A percentile compares a stretch with the other conserved stretches of the same genome.
These are phyloP conservation scores for Volvox africanus DNA, from an alignment of 139 green algal species.

Conservation along the genomic window DNA sequence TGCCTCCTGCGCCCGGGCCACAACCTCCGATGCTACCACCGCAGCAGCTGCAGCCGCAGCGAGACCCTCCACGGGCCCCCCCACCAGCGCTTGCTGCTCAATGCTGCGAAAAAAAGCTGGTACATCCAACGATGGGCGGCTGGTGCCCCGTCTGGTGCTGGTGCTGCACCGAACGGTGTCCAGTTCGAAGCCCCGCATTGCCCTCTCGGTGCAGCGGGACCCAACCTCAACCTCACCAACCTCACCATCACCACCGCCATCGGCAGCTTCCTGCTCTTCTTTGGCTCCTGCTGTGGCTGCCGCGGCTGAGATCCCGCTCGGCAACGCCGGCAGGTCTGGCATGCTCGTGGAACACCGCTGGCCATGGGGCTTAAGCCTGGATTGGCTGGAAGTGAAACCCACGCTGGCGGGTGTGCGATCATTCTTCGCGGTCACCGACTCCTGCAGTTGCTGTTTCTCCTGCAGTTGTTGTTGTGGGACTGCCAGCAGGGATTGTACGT, in stretches of 20 bases:
- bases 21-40: background rate
- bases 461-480: background rate
- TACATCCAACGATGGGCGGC: background rate
- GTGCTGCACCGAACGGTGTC: background rate
- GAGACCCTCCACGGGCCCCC: background rate
- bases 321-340: too few species aligned
- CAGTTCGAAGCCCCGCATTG: background rate
- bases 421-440: too few species aligned
- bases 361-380: too few species aligned
- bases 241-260: background rate
- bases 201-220: too few species aligned
- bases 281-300: too few species aligned
- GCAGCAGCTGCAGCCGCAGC: background rate
- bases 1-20: background rate
- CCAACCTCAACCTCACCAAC: background rate
- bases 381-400: too few species aligned
- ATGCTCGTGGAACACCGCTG: too few species aligned
- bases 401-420: too few species aligned
- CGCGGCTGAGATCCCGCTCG: too few species aligned
- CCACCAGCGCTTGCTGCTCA: background rate
- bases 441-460: too few species aligned
- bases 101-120: background rate
- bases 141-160: background rate
- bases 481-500: background rate
- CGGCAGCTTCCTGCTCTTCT: too few species aligned